Conservation (phyloP, 1,284 basidiomycete genomes). For the Schizophyllum commune region DNA sequence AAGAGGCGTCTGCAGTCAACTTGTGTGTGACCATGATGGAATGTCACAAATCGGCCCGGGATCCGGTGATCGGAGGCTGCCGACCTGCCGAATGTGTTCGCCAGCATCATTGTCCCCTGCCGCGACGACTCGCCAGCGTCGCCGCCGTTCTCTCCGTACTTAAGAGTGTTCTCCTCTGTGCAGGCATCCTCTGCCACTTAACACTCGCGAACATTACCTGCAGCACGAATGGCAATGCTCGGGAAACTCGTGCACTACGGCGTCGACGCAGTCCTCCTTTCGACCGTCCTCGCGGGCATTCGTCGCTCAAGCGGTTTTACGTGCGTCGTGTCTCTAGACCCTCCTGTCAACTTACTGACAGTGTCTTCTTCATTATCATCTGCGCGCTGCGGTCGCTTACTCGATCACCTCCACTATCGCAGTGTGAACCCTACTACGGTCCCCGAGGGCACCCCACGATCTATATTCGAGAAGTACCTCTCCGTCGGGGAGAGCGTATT, state of each 20-base stretch:
- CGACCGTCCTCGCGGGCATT: constrained; percentile 88
- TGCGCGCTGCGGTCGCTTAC: too few relatives aligned
- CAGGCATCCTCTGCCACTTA: neutral
- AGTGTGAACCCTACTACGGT: constrained; percentile 68
- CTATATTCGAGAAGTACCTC: constrained; percentile 76
- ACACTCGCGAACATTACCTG: neutral
- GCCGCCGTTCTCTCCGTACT: neutral
- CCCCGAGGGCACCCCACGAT: constrained; percentile 68
- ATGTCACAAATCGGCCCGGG: too few relatives aligned
- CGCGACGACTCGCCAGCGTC: neutral
- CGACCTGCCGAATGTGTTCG: neutral
- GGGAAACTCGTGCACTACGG: constrained; percentile 82
- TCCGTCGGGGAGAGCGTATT: constrained; percentile 86
- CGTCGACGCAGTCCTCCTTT: constrained; percentile 80
- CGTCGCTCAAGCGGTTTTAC: constrained; percentile 84
- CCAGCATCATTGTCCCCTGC: neutral
- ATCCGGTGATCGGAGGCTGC: too few relatives aligned
- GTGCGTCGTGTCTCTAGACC: constrained; percentile 57
- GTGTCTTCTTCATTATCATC: constrained; percentile 1
- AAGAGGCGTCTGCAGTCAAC: too few relatives aligned
- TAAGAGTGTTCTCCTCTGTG: neutral
- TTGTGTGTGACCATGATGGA: too few relatives aligned
- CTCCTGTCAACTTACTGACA: too few relatives aligned
- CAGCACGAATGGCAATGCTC: constrained; percentile 48
- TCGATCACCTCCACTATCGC: neutral